Evolutionary conservation across 1,139 yeast genomes (phyloP).

Genomic region (Geotrichum bryndzae): DNA sequence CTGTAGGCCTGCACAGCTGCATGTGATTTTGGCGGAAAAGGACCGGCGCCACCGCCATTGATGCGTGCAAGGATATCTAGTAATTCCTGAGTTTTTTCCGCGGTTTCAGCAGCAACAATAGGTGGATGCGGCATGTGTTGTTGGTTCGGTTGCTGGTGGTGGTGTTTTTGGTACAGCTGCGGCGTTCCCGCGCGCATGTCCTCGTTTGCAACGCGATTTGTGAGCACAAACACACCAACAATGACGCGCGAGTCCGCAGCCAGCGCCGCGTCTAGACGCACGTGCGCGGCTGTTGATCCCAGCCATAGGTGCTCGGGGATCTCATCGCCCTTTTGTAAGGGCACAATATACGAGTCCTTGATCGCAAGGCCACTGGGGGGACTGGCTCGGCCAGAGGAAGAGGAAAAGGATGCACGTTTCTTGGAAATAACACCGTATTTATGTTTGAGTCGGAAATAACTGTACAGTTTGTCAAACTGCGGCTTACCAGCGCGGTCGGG

Average conservation of each 20-base stretch:
- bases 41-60: slow-evolving; percentile 14
- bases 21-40: not conserved
- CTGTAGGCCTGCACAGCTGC: not conserved
- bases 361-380: slow-evolving; percentile 35
- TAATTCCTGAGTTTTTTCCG: slow-evolving; percentile 21
- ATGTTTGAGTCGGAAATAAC: slow-evolving; percentile 45
- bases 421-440: slow-evolving; percentile 60
- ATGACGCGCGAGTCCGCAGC: slow-evolving; percentile 3
- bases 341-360: slow-evolving; percentile 60
- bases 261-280: slow-evolving; percentile 1
- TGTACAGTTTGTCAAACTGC: slow-evolving; percentile 44
- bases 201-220: not conserved
- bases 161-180: slow-evolving; percentile 16
- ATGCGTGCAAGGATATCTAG: slow-evolving; percentile 32
- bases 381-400: not conserved
- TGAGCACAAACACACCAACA: slow-evolving; percentile 13
- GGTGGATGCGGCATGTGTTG: not conserved
- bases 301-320: slow-evolving; percentile 26
- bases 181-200: not conserved
- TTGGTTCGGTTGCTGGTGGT: slow-evolving; percentile 14
- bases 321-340: slow-evolving; percentile 34
- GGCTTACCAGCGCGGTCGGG: slow-evolving; percentile 21
- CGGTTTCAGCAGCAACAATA: slow-evolving; percentile 7
- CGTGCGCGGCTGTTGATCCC: slow-evolving; percentile 1
- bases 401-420: slow-evolving; percentile 23